Conservation (phyloP, 129 eudicot species). For the Escallonia rubra region DNA sequence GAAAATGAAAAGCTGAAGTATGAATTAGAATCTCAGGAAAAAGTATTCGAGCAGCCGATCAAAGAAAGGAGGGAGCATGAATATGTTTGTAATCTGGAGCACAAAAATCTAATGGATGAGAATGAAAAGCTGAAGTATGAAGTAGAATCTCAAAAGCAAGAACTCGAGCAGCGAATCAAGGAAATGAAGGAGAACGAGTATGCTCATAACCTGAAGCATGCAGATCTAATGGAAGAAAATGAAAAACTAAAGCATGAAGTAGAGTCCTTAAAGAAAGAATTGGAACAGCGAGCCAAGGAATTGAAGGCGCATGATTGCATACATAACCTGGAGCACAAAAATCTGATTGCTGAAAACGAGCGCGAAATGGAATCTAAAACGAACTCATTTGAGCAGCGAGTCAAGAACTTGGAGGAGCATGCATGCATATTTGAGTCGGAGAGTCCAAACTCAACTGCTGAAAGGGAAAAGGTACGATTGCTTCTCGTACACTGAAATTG, state of each 20-base stretch:
- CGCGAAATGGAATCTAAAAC: too few species aligned
- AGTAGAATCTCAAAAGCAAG: background rate
- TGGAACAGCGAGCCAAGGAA: background rate
- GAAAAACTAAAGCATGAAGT: background rate
- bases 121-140: background rate
- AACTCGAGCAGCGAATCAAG: background rate
- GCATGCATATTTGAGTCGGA: too few species aligned
- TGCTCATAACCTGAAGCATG: background rate
- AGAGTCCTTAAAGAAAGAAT: background rate
- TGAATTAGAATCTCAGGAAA: background rate
- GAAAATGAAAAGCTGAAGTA: background rate
- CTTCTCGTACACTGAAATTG: too few species aligned
- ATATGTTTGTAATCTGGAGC: background rate
- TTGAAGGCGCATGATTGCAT: background rate
- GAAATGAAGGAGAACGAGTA: background rate
- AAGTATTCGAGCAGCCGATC: background rate
- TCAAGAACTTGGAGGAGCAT: too few species aligned
- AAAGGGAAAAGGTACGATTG: too few species aligned
- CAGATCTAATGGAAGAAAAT: background rate
- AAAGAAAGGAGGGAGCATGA: background rate
- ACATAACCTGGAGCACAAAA: background rate
- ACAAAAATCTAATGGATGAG: background rate
- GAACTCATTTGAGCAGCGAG: too few species aligned
- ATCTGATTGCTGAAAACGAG: background rate
- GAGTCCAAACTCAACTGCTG: too few species aligned